Base-by-base conservation (phyloP, 2,329 filamentous ascomycete species). In the Albifimbria verrucaria region DNA sequence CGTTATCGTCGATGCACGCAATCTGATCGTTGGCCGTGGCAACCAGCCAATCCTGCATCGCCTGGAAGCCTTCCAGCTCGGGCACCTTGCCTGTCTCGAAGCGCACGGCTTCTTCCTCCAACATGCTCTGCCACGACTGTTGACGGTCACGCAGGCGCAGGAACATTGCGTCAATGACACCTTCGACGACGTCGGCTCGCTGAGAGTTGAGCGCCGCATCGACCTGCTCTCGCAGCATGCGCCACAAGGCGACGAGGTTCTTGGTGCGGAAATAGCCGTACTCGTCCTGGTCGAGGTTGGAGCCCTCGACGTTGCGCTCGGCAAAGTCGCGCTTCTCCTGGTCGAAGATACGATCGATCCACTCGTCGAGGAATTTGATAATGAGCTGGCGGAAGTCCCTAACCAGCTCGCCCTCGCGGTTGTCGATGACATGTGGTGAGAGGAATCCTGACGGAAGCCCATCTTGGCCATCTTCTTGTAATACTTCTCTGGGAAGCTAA, bases 21-120 rank as follows among this genome's bases (percentile, higher is more conserved):
- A 99, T 97, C 71, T 99, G 94, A 73, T 99, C 94, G 74, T 99
- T 99, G 61, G 95, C 94, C 53, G 95, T 91, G 45, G 94, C 92
- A 50, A 99, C 86, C 52, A 99, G 87, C 92, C 93, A 99, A 74
- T 99, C 94, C 68, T 96, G 90, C 24, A 96, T 77, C 3, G 88
- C 84, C 68, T 96, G 91, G 64, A 89, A 86, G 17, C 85, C 81
- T 50, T 88, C 83, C 9, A 85, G 70, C 48, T 86, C 83, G 4
- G 77, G 68, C 12, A 75, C 72, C 56, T 71, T 77, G 54, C 73
- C 77, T 3, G 72, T 66, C 68, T 88, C 87, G 70, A 91, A 96
- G 63, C 86, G 88, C 48, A 77, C 75, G 20, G 87, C 87, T 73
- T 99, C 94, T 18, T 92, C 87, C 58, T 96, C 90, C 52, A 97